These are phyloP conservation scores for Umbellularia californica DNA, from an alignment of 164 flowering plant genomes.

Conservation along the genomic window DNA sequence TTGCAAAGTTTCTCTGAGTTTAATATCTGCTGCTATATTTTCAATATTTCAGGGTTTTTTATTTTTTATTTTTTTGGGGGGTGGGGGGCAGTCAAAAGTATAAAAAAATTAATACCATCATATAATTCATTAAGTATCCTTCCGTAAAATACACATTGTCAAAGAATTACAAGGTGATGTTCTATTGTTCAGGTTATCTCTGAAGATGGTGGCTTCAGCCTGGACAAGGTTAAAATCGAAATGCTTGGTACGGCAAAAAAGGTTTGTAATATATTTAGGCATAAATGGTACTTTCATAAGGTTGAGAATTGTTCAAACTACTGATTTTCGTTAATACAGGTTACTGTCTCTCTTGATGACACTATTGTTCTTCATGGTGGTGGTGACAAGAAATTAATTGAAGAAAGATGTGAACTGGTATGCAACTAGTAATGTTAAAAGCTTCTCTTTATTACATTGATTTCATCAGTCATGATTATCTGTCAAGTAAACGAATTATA, in stretches of 20 bases:
- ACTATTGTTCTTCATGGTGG: constrained; percentile 76
- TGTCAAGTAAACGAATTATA: neutral
- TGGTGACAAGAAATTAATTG: constrained; percentile 80
- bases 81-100: too few species aligned
- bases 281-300: neutral
- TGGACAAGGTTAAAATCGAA: constrained; percentile 53
- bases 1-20: neutral
- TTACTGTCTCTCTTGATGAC: constrained; percentile 78
- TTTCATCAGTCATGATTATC: neutral
- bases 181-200: constrained; percentile 52
- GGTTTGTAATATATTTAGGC: constrained; percentile 34
- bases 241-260: constrained; percentile 82
- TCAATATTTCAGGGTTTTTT: neutral
- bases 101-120: too few species aligned
- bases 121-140: neutral
- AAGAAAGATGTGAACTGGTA: constrained; percentile 91
- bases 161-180: neutral
- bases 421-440: neutral
- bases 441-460: neutral
- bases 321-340: constrained; percentile 29
- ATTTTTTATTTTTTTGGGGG: neutral
- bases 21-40: neutral
- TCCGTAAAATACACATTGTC: neutral
- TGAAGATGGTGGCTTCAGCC: constrained; percentile 58
- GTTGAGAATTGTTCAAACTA: neutral